Evolutionary conservation across 257 asterid genomes (phyloP), one percentile per base, ranked within the genome.

Genomic region (Nicotiana undulata): DNA sequence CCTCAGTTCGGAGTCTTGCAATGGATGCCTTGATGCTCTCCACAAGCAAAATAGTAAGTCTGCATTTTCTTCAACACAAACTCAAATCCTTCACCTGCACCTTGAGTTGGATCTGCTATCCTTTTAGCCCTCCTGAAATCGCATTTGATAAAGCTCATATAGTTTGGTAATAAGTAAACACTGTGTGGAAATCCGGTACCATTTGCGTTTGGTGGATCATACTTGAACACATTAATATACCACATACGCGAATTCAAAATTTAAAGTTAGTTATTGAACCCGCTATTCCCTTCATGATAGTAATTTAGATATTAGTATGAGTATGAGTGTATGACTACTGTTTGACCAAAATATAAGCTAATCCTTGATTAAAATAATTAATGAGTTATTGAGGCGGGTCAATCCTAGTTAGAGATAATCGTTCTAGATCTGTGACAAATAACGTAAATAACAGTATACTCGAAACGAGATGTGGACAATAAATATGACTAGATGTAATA

Each of bases 31-130:
- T 60, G 24, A 11, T 76, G 83, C 55, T 92, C 91, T 44, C 93
- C 98, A 51, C 98, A 92, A 1, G 89, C 93, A 34, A 92, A 94
- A 34, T 66, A 92, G 63, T 92, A 82, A 1, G 94, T 93, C 85
- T 85, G 89, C 95, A 93, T 87, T 75, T 90, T 81, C 82, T 84
- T 91, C 55, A 94, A 44, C 87, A 81, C 90, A 31, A 90, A 92
- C 87, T 92, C 87, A 18, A 92, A 94, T 1, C 97, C 97, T 11
- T 82, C 81, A 0, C 93, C 94, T 0, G 79, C 89, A 0, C 97
- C 97, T 0, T 81, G 85, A 0, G 18, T 91, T 72, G 77, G 88
- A 9, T 86, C 82, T 7, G 90, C 97, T 7, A 94, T 76, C 51
- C 86, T 91, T 81, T 13, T 81, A 2, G 91, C 97, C 68, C 88